Evolutionary conservation across 768 basidiomycete species (phyloP), one percentile per base, ranked within the genome.

Genomic region (Gelatoporia subvermispora): DNA sequence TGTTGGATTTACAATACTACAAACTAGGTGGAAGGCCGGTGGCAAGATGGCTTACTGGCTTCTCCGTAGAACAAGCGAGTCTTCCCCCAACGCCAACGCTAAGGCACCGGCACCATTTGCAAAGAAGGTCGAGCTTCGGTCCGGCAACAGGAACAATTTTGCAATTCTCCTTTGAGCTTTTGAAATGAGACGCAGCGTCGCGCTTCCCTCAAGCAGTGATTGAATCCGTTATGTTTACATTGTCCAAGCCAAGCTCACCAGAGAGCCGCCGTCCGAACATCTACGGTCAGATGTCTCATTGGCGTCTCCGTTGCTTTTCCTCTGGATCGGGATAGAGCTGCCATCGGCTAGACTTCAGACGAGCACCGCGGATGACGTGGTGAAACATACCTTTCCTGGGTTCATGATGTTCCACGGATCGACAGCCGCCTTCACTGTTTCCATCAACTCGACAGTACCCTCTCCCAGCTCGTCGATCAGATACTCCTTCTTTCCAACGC

Each of bases 21-120:
- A 76, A 47, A 73, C 72, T 39, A 73, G 76, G 52, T 88, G 84
- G 82, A 81, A 74, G 58, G 60, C 66, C 20, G 79, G 79, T 13
- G 85, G 91, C 4, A 95, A 90, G 66, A 93, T 95, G 77, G 84
- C 74, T 3, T 96, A 95, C 63, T 89, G 85, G 82, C 70, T 96
- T 8, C 93, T 79, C 61, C 75, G 66, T n/a, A 88, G 81, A 64
- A 43, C 57, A 43, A 43, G 47, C 38, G 84, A 80, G 62, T 44
- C 58, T 48, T 41, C 42, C 11, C 37, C 45, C 15, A 42, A 31
- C 15, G 48, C 50, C 24, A 55, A 58, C 11, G 54, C 48, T 50
- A 53, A 47, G 4, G 48, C 50, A 3, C 43, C 35, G 16, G 8
- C 40, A 21, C 52, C 48, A 0, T 83, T 82, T 50, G 36, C 58